phyloP scores from a whole-genome alignment of 2,329 filamentous ascomycete species.

The Nothomitra cinnamomea region DNA sequence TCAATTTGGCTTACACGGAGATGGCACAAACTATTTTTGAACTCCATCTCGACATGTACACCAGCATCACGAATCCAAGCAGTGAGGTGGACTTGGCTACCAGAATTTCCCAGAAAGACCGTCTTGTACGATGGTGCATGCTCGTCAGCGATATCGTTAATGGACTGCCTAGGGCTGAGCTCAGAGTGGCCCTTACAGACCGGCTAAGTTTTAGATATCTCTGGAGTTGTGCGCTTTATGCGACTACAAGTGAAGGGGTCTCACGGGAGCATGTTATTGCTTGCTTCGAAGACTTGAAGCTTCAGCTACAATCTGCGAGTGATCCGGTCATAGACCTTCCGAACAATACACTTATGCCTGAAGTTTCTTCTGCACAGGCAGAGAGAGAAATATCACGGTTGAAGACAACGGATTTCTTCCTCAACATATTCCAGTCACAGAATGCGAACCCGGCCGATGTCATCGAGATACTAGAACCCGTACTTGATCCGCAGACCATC shows the following conservation, averaged over 20 bases:
- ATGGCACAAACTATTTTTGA: slow-evolving; percentile 46
- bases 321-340: slow-evolving; percentile 42
- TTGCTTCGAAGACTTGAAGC: slow-evolving; percentile 45
- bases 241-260: slow-evolving; percentile 37
- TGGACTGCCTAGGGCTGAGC: slow-evolving; percentile 14
- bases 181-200: slow-evolving; percentile 13
- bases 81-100: slow-evolving; percentile 35
- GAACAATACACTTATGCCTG: slow-evolving; percentile 80
- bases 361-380: slow-evolving; percentile 65
- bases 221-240: slow-evolving; percentile 47
- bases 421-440: slow-evolving; percentile 73
- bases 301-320: slow-evolving; percentile 30
- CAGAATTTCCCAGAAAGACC: slow-evolving; percentile 37
- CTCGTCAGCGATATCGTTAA: slow-evolving; percentile 38
- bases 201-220: slow-evolving; percentile 41
- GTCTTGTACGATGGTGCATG: slow-evolving; percentile 41
- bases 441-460: slow-evolving; percentile 64
- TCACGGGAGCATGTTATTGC: slow-evolving; percentile 41
- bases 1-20: slow-evolving; percentile 24
- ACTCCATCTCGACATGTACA: slow-evolving; percentile 48
- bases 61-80: slow-evolving; percentile 41
- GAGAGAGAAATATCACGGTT: slow-evolving; percentile 84
- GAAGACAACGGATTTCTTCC: slow-evolving; percentile 92
- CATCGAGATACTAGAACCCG: slow-evolving; percentile 83
- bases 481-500: slow-evolving; percentile 49